Evolutionary conservation across 805 yeast species (phyloP), one percentile per base, ranked within the genome.

Genomic region (Clavispora carvajalis): DNA sequence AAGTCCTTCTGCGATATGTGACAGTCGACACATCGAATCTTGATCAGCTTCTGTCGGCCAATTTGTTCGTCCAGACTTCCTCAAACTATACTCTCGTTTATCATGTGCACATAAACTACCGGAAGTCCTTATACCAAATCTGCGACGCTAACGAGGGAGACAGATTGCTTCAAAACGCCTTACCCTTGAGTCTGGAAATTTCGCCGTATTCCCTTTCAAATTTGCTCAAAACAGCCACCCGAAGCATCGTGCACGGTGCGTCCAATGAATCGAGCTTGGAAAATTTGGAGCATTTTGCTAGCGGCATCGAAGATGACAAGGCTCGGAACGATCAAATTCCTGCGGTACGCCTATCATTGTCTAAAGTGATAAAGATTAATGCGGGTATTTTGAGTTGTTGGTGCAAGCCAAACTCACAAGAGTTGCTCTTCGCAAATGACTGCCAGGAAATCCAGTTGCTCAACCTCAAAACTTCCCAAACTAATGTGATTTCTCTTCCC

Each of bases 391-490:
- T 49, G 5, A 43, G 56, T 12, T 64, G 50, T 38, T 69, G 73
- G 73, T 46, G 67, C 31, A 63, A 66, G 37, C 54, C 59, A 19
- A 64, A 66, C 44, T 65, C 72, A 26, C 71, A 67, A 43, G 62
- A 62, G 45, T 47, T 69, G 38, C 51, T 67, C 12, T 51, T 67
- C 12, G 58, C 51, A 47, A 67, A 58, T 38, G 33, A 38, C 18
- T 49, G 52, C 28, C 46, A 50, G 25, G 51, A 52, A 41, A 47
- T 69, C 22, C 74, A 69, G 45, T 36, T 67, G 1, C 51, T 67
- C 35, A 65, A 69, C 47, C 43, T 65, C 24, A 56, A 57, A 18
- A 52, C 58, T 2, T 59, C 61, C 38, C 58, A 58, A 16, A 64
- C 54, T 39, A 58, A 60, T 22, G 43, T 63, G 1, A 45, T 59